Percentiles rank a stretch among this genome's conserved stretches.
phyloP scores from a whole-genome alignment of 78 protist species.

The Dictyostelium firmibasis region DNA sequence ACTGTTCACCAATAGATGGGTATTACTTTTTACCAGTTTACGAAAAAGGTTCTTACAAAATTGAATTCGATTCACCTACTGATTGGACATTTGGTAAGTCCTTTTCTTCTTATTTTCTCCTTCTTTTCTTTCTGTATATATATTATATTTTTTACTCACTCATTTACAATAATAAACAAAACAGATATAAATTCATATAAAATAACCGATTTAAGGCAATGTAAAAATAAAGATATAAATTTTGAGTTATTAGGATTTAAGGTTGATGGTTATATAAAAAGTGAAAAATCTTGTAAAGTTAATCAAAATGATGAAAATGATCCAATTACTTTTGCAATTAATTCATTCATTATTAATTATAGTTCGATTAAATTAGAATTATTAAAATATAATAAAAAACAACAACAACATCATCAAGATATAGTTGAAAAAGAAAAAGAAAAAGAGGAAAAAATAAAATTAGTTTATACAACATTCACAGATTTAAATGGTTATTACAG shows the following conservation, averaged over 20 bases:
- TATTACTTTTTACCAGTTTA: slow-evolving; percentile 44
- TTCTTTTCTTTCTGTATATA: not conserved
- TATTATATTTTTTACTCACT: not conserved
- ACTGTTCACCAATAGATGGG: slow-evolving; percentile 43
- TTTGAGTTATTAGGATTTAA: slow-evolving; percentile 48
- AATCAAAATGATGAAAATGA: not conserved
- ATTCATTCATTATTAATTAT: not conserved
- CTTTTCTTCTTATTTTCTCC: too few relatives aligned
- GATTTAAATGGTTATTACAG: not conserved
- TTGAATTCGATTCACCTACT: slow-evolving; percentile 28
- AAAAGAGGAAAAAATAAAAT: not conserved
- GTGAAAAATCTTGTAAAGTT: not conserved
- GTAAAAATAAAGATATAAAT: slow-evolving; percentile 27
- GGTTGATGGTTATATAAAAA: not conserved
- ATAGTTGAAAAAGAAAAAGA: not conserved
- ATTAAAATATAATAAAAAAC: not conserved
- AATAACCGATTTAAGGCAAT: not conserved
- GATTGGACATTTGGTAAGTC: slow-evolving; percentile 55
- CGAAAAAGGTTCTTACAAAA: not conserved
- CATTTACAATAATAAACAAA: not conserved
- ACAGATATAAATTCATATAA: not conserved
- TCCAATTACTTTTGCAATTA: not conserved
- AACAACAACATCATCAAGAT: not conserved
- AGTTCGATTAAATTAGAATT: not conserved
- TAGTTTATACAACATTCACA: not conserved